Base-by-base conservation (phyloP, 2,329 filamentous ascomycete species). In the Blastomyces emzantsi region DNA sequence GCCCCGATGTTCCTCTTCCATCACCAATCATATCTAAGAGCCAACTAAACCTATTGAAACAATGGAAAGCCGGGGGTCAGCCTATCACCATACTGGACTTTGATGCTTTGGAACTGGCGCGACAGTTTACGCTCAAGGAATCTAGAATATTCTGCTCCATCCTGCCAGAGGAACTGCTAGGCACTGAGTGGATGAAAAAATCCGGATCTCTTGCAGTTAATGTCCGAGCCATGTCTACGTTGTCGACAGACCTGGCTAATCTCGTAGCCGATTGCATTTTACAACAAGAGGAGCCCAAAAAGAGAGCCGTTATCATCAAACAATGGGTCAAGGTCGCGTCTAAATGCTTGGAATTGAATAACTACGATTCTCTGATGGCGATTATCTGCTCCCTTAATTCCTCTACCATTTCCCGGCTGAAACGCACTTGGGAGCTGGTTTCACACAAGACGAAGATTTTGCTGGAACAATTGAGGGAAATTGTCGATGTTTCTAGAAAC, bases 301-400 rank as follows among this genome's bases (percentile, higher is more conserved):
- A 93, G 79, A 86, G 94, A 33, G 93, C 94, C 0, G 79, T 84
- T 1, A 85, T 92, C 61, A 94, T 99, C 78, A 97, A 99, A 79
- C 92, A 97, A 70, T 99, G 94, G 94, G 90, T 97, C 74, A 99
- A 97, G 81, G 87, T 97, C 69, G 91, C 90, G 0, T 84, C 89
- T 69, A 90, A 90, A 70, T 96, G 91, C 68, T 80, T 95, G 5
- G 90, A 94, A 71, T 83, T 97, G 33, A 89, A 94, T 78, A 99
- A 99, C 78, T 99, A 97, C 70, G 93, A 99, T 72, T 90, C 91
- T 0, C 79, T 99, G 13, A 97, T 97, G 92, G 92, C 94, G 8
- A 96, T 99, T 69, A 91, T 96, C 71, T 97, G 92, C 80, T 92
- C 90, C 11, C 78, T 99, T 59, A 96, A 96, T 76, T 92, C 90